phyloP scores from a whole-genome alignment of 768 basidiomycete species.

The Russula abietina region DNA sequence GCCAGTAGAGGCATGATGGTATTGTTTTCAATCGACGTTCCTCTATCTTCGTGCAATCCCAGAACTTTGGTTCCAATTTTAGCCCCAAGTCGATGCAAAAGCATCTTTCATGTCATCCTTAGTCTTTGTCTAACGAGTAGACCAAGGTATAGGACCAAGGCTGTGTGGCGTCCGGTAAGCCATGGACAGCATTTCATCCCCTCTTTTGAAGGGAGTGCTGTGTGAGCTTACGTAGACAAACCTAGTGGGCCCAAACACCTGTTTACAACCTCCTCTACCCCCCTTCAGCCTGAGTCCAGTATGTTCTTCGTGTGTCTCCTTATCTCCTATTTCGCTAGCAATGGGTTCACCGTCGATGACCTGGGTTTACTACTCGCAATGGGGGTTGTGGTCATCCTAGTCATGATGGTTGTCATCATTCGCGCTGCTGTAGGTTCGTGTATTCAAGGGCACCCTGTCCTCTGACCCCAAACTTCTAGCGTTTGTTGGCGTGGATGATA shows the following conservation, averaged over 20 bases:
- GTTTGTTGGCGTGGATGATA: neutral
- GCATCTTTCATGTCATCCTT: neutral
- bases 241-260: too few relatives aligned
- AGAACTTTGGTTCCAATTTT: neutral
- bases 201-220: too few relatives aligned
- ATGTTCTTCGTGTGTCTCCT: neutral
- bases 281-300: neutral
- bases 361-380: neutral
- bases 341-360: conserved; percentile 3
- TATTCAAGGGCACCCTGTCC: neutral
- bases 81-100: neutral
- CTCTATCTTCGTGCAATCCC: neutral
- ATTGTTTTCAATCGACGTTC: neutral
- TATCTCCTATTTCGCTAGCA: neutral
- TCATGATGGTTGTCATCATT: neutral
- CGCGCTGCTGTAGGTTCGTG: neutral
- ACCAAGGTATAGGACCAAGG: neutral
- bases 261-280: neutral
- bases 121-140: neutral
- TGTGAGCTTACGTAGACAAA: too few relatives aligned
- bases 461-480: neutral
- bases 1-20: neutral
- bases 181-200: neutral
- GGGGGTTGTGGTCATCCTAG: neutral
- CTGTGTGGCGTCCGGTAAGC: neutral